These are phyloP conservation scores for Starmerella apis DNA, from an alignment of 805 yeast species.

Conservation along the genomic window DNA sequence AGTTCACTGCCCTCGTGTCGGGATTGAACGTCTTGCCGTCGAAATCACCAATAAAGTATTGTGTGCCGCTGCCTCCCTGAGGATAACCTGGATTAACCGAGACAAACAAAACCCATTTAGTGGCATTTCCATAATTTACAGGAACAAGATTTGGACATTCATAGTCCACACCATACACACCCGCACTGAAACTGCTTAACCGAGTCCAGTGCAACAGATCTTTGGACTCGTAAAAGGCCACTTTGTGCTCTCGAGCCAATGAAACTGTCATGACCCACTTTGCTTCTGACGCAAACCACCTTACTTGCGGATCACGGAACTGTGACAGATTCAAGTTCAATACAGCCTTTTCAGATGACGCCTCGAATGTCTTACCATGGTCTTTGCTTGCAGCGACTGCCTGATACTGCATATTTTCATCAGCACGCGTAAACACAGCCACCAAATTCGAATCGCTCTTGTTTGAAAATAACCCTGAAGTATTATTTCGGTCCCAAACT, in stretches of 20 bases:
- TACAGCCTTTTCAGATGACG: slow-evolving; percentile 31
- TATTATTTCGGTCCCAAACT: slow-evolving; percentile 34
- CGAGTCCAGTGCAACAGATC: slow-evolving; percentile 16
- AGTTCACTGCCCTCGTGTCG: slow-evolving; percentile 26
- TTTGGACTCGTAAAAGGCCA: slow-evolving; percentile 20
- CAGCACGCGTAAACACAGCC: slow-evolving; percentile 33
- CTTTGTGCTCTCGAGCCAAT: slow-evolving; percentile 18
- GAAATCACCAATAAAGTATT: slow-evolving; percentile 37
- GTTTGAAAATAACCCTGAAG: slow-evolving; percentile 30
- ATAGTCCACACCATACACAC: slow-evolving; percentile 33
- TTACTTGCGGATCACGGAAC: slow-evolving; percentile 24
- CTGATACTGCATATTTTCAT: slow-evolving; percentile 30
- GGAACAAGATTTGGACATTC: slow-evolving; percentile 37
- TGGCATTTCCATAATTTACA: slow-evolving; percentile 27
- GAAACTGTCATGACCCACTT: slow-evolving; percentile 23
- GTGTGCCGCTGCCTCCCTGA: slow-evolving; percentile 35
- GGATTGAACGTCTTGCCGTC: slow-evolving; percentile 34
- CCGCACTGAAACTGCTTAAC: slow-evolving; percentile 15
- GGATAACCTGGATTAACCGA: slow-evolving; percentile 39
- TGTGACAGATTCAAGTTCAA: slow-evolving; percentile 25
- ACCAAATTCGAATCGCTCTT: slow-evolving; percentile 31
- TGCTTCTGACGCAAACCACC: slow-evolving; percentile 15
- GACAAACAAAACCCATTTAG: slow-evolving; percentile 34
- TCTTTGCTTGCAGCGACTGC: slow-evolving; percentile 33
- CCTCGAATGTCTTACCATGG: slow-evolving; percentile 33